These are phyloP conservation scores for Alectoria sarmentosa DNA, from an alignment of 495 filamentous ascomycete species.

Conservation along the genomic window DNA sequence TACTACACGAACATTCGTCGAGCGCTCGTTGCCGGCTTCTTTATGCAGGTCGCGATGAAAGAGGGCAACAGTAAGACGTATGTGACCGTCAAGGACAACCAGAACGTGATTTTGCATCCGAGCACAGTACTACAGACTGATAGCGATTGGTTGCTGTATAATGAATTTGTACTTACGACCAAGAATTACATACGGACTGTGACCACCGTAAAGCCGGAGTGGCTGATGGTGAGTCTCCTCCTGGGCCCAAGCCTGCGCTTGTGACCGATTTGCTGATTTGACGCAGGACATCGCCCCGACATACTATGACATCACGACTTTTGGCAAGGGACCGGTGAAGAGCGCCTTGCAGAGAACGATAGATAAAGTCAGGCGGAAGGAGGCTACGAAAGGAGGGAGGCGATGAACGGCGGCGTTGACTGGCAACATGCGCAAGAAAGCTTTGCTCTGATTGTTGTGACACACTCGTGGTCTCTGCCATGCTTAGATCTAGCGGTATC, in stretches of 20 bases:
- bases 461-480: not conserved
- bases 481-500: not conserved
- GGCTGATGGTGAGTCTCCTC: conserved; percentile 70
- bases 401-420: not conserved
- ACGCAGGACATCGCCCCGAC: conserved; percentile 74
- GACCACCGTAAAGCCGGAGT: conserved; percentile 64
- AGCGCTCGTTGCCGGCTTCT: conserved; percentile 92
- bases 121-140: conserved; percentile 79
- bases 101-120: conserved; percentile 86
- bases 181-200: conserved; percentile 83
- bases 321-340: conserved; percentile 81
- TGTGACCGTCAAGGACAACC: conserved; percentile 89
- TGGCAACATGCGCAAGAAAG: not conserved
- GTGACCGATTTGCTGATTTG: conserved; percentile 25
- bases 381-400: conserved; percentile 51
- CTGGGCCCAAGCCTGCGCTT: not conserved
- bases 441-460: not conserved
- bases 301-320: conserved; percentile 84
- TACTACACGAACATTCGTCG: conserved; percentile 97
- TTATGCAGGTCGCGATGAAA: conserved; percentile 99
- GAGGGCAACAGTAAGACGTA: conserved; percentile 72
- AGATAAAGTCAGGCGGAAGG: conserved; percentile 67
- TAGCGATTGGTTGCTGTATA: conserved; percentile 95
- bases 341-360: conserved; percentile 62
- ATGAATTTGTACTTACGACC: conserved; percentile 94